Evolutionary conservation across 495 filamentous ascomycete genomes (phyloP).

Genomic region (Aspergillus egyptiacus): DNA sequence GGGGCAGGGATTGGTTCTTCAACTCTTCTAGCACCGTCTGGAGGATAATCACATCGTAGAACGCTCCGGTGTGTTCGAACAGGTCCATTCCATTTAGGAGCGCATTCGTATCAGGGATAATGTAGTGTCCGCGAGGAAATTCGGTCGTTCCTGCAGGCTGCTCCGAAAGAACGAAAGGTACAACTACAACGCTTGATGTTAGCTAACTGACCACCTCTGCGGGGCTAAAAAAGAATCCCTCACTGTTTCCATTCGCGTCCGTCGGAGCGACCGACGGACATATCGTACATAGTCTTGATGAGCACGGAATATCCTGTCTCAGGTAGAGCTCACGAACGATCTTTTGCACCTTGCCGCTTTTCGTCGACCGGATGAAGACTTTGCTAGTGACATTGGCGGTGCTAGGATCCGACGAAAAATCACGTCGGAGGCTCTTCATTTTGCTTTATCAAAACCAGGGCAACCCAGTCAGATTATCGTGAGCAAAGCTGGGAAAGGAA

Average conservation of each 20-base stretch:
- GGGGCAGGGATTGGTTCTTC: slow-evolving; percentile 82
- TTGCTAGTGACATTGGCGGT: slow-evolving; percentile 83
- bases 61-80: slow-evolving; percentile 84
- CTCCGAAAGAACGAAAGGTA: slow-evolving; percentile 81
- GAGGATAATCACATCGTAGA: slow-evolving; percentile 90
- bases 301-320: slow-evolving; percentile 94
- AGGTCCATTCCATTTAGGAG: slow-evolving; percentile 94
- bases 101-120: slow-evolving; percentile 94
- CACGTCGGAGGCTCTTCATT: slow-evolving; percentile 90
- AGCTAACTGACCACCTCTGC: slow-evolving; percentile 17
- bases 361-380: slow-evolving; percentile 86
- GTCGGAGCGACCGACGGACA: slow-evolving; percentile 66
- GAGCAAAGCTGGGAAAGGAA: slow-evolving; percentile 14
- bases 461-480: slow-evolving; percentile 11
- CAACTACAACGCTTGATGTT: slow-evolving; percentile 44
- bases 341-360: slow-evolving; percentile 95
- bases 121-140: slow-evolving; percentile 85
- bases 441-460: slow-evolving; percentile 23
- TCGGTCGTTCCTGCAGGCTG: slow-evolving; percentile 73
- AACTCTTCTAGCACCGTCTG: slow-evolving; percentile 96
- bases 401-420: slow-evolving; percentile 59
- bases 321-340: slow-evolving; percentile 96
- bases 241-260: slow-evolving; percentile 73
- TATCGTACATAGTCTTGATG: slow-evolving; percentile 73
- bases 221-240: slow-evolving; percentile 4